Percentiles rank a stretch among this genome's conserved stretches.
Evolutionary conservation across 2,329 filamentous ascomycete genomes (phyloP).

Genomic region (Sporothrix pseudoabietina): DNA sequence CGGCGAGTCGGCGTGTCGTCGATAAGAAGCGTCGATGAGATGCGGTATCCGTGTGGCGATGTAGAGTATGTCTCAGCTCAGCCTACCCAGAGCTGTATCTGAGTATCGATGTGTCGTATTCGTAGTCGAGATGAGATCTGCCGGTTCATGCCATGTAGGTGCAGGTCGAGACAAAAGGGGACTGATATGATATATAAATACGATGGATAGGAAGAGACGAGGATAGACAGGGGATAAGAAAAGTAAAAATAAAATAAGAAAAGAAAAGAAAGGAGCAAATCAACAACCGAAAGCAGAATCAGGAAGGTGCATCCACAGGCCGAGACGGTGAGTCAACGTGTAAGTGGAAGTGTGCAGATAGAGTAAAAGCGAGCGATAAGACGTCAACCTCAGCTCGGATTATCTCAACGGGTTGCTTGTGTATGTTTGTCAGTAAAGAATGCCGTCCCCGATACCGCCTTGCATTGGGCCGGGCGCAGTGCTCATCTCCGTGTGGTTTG

Average conservation of each 20-base stretch:
- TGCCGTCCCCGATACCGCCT: not conserved
- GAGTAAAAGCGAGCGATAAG: not conserved
- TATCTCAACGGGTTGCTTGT: not conserved
- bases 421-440: not conserved
- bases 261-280: not conserved
- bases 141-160: not conserved
- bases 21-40: not conserved
- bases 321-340: not conserved
- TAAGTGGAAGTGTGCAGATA: not conserved
- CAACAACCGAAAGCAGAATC: not conserved
- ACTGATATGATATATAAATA: not conserved
- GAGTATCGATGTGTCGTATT: not conserved
- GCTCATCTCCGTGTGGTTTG: slow-evolving; percentile 20
- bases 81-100: not conserved
- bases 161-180: not conserved
- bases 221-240: not conserved
- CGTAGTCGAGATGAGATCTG: not conserved
- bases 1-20: not conserved
- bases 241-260: not conserved
- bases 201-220: too few relatives aligned
- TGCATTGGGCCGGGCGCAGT: not conserved
- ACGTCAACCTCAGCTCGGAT: not conserved
- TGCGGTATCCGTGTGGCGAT: not conserved
- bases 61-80: not conserved
- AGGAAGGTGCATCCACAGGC: not conserved